Evolutionary conservation across 2,329 filamentous ascomycete genomes (phyloP).

Genomic region (Diaporthe amygdali): DNA sequence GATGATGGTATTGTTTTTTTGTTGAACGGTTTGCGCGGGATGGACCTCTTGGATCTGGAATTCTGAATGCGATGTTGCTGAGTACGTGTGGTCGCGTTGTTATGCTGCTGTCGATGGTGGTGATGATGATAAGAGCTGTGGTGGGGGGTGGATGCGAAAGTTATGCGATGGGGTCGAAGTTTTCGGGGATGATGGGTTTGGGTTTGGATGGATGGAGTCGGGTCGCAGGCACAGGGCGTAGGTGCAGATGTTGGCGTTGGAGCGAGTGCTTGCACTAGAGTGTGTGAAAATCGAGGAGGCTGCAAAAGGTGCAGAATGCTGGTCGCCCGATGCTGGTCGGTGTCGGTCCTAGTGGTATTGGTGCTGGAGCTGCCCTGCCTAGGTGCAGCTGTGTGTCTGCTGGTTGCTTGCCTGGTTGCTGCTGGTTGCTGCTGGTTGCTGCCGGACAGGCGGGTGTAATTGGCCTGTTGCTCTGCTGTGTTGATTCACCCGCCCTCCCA

Average conservation of each 20-base stretch:
- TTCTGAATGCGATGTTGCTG: background rate
- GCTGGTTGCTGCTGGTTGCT: background rate
- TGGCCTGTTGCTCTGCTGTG: conserved; percentile 11
- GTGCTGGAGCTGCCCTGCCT: no score
- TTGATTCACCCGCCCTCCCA: background rate
- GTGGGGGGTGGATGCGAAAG: conserved; percentile 7
- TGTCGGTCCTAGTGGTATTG: background rate
- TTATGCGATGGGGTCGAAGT: conserved; percentile 21
- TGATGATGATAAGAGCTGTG: conserved; percentile 20
- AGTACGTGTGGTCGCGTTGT: background rate
- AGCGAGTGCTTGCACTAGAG: background rate
- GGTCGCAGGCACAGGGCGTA: background rate
- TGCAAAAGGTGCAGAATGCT: conserved; percentile 12
- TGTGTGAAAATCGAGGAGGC: conserved; percentile 22
- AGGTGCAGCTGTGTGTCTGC: no score
- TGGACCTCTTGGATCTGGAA: background rate
- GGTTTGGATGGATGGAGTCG: background rate
- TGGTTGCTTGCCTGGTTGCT: background rate
- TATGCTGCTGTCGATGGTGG: background rate
- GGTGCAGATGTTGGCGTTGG: background rate
- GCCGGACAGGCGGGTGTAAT: background rate
- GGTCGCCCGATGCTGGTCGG: background rate
- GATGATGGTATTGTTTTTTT: background rate
- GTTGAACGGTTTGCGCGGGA: background rate
- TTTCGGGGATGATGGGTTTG: conserved; percentile 6